phyloP scores from a whole-genome alignment of 495 filamentous ascomycete genomes.

The Venustampulla echinocandica region DNA sequence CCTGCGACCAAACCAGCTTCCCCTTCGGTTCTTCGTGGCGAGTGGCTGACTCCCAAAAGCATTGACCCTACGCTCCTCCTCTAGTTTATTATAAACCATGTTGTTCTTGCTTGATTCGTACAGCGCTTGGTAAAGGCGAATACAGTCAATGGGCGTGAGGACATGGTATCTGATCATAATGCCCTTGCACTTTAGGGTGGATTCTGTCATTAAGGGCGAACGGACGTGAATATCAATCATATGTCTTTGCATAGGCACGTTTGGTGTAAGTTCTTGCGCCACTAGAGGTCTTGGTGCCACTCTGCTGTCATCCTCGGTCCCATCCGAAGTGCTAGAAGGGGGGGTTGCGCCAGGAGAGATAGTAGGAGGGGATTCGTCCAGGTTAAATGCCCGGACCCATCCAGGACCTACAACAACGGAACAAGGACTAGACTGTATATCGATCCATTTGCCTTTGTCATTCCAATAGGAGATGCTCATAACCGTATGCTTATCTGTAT shows the following conservation, averaged over 20 bases:
- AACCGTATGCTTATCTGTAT: constrained; percentile 55
- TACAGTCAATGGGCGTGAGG: constrained; percentile 64
- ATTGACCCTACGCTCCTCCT: constrained; percentile 45
- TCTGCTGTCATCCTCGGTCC: background rate
- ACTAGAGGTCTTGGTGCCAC: constrained; percentile 50
- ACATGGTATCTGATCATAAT: constrained; percentile 79
- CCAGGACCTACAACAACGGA: constrained; percentile 76
- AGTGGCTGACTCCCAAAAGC: constrained; percentile 34
- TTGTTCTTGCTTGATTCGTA: constrained; percentile 80
- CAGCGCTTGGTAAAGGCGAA: constrained; percentile 70
- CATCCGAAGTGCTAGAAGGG: background rate
- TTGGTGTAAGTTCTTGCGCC: constrained; percentile 74
- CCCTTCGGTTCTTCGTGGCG: constrained; percentile 20
- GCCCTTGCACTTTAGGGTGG: constrained; percentile 48
- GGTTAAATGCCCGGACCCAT: constrained; percentile 72
- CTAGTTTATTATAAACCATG: constrained; percentile 76
- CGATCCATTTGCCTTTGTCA: constrained; percentile 68
- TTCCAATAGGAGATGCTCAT: constrained; percentile 74
- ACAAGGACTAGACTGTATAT: constrained; percentile 64
- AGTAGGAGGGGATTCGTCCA: constrained; percentile 42
- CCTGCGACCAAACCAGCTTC: constrained; percentile 47
- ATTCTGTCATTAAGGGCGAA: constrained; percentile 65
- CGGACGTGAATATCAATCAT: constrained; percentile 90
- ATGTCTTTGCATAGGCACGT: constrained; percentile 80
- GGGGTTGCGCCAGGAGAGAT: constrained; percentile 22